Conservation (phyloP, 2,329 filamentous ascomycete species). For the Colletotrichum plurivorum region DNA sequence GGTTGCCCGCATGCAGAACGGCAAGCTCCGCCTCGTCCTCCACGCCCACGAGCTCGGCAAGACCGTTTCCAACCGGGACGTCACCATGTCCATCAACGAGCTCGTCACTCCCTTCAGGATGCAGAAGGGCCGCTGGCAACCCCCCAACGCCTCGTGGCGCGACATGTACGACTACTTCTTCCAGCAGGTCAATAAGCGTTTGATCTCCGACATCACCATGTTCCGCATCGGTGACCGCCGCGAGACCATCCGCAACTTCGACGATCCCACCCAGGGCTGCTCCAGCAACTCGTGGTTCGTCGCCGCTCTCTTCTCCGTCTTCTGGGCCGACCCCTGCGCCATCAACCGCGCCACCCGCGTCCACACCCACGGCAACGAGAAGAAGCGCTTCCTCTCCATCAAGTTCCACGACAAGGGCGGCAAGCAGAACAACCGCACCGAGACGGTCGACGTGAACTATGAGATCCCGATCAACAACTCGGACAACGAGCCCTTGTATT, state of each 20-base stretch:
- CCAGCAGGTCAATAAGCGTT: slow-evolving; percentile 49
- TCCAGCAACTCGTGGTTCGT: slow-evolving; percentile 59
- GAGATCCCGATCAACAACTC: slow-evolving; percentile 60
- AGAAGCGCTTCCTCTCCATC: slow-evolving; percentile 48
- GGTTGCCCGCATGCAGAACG: slow-evolving; percentile 58
- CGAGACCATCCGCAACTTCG: slow-evolving; percentile 49
- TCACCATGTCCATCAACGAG: slow-evolving; percentile 58
- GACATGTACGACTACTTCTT: slow-evolving; percentile 55
- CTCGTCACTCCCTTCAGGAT: slow-evolving; percentile 55
- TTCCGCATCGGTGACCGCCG: slow-evolving; percentile 45
- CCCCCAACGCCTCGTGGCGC: slow-evolving; percentile 57
- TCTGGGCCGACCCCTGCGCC: slow-evolving; percentile 57
- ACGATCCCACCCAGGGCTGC: slow-evolving; percentile 60
- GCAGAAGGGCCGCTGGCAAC: slow-evolving; percentile 51
- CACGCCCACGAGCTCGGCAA: slow-evolving; percentile 51
- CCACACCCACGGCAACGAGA: slow-evolving; percentile 45
- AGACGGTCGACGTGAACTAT: slow-evolving; percentile 58
- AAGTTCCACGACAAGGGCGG: slow-evolving; percentile 62
- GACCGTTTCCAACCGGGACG: slow-evolving; percentile 54
- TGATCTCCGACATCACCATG: slow-evolving; percentile 50
- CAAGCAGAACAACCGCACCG: slow-evolving; percentile 54
- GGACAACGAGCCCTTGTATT: slow-evolving; percentile 58
- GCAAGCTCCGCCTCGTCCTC: slow-evolving; percentile 59
- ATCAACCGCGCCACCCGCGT: slow-evolving; percentile 55
- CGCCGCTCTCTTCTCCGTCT: slow-evolving; percentile 60